These are phyloP conservation scores for Pyrenochaeta sp. DNA, from an alignment of 2,329 filamentous ascomycete species.

Conservation along the genomic window DNA sequence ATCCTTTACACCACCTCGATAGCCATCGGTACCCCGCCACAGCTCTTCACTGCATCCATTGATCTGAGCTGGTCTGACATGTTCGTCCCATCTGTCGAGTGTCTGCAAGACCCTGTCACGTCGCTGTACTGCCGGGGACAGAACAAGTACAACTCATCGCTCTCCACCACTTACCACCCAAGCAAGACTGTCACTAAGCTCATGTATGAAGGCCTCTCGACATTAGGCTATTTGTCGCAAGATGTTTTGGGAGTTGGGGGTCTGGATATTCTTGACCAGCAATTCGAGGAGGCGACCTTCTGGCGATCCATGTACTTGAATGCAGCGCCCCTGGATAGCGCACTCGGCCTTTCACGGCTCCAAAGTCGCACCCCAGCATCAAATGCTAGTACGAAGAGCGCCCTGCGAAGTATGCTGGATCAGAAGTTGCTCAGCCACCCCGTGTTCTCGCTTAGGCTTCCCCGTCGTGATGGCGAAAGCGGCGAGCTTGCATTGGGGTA, in stretches of 20 bases:
- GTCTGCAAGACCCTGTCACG: slow-evolving; percentile 8
- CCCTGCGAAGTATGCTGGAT: slow-evolving; percentile 6
- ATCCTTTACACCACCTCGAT: slow-evolving; percentile 9
- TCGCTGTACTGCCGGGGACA: slow-evolving; percentile 7
- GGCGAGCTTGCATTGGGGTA: neutral
- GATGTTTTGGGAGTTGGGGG: slow-evolving; percentile 7
- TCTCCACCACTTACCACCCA: slow-evolving; percentile 7
- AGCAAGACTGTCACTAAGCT: slow-evolving; percentile 1
- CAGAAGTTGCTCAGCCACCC: slow-evolving; percentile 6
- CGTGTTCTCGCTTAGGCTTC: neutral
- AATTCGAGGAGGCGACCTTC: slow-evolving; percentile 7
- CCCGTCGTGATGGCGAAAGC: neutral
- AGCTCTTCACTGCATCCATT: slow-evolving; percentile 6
- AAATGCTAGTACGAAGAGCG: slow-evolving; percentile 7
- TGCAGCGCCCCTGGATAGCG: slow-evolving; percentile 7
- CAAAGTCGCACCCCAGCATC: slow-evolving; percentile 6
- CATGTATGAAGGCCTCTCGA: slow-evolving; percentile 7
- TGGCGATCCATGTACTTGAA: slow-evolving; percentile 8
- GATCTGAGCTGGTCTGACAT: slow-evolving; percentile 9
- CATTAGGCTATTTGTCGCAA: slow-evolving; percentile 9
- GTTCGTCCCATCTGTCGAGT: slow-evolving; percentile 6
- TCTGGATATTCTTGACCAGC: slow-evolving; percentile 7
- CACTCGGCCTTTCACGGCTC: slow-evolving; percentile 2
- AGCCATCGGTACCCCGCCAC: slow-evolving; percentile 5
- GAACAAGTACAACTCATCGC: slow-evolving; percentile 9